These are phyloP conservation scores for Geranomyces michiganensis DNA, from an alignment of 192 early-diverging fungal genomes.

Conservation along the genomic window DNA sequence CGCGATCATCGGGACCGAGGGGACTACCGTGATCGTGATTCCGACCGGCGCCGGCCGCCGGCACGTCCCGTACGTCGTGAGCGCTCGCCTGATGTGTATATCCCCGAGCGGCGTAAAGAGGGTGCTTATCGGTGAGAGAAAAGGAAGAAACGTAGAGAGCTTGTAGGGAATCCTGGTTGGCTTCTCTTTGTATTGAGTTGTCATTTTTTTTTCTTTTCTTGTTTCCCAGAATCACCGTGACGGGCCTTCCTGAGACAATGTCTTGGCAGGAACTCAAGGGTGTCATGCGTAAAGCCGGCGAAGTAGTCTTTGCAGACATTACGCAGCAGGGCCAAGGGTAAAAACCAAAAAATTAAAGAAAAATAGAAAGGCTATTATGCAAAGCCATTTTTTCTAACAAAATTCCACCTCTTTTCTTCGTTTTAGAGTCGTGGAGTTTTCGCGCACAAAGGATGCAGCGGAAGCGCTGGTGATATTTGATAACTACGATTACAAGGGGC, in stretches of 20 bases:
- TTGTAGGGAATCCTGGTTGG: too few species aligned
- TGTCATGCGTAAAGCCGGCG: slow-evolving; percentile 90
- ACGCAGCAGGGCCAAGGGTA: slow-evolving; percentile 85
- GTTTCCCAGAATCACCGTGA: slow-evolving; percentile 7
- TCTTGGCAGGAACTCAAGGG: slow-evolving; percentile 89
- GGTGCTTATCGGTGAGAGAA: background rate
- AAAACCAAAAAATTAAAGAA: too few species aligned
- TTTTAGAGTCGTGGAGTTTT: slow-evolving; percentile 87
- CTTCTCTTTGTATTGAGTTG: too few species aligned
- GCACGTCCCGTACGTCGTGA: background rate
- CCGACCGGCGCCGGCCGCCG: slow-evolving; percentile 16
- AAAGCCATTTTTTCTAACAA: too few species aligned
- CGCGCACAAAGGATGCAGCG: slow-evolving; percentile 75
- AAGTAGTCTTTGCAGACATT: slow-evolving; percentile 91
- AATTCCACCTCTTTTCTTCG: too few species aligned
- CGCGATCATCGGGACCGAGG: slow-evolving; percentile 5
- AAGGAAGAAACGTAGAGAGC: too few species aligned
- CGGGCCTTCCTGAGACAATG: background rate
- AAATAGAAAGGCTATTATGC: too few species aligned
- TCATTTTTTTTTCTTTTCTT: too few species aligned
- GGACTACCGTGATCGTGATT: slow-evolving; percentile 9
- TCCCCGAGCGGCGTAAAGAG: background rate
- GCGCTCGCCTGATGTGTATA: slow-evolving; percentile 10
- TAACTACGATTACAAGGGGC: slow-evolving; percentile 60
- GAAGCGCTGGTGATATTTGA: slow-evolving; percentile 85